A percentile compares a stretch with the other conserved stretches of the same genome.
phyloP scores from a whole-genome alignment of 768 basidiomycete species.

The Austroboletus festivus region DNA sequence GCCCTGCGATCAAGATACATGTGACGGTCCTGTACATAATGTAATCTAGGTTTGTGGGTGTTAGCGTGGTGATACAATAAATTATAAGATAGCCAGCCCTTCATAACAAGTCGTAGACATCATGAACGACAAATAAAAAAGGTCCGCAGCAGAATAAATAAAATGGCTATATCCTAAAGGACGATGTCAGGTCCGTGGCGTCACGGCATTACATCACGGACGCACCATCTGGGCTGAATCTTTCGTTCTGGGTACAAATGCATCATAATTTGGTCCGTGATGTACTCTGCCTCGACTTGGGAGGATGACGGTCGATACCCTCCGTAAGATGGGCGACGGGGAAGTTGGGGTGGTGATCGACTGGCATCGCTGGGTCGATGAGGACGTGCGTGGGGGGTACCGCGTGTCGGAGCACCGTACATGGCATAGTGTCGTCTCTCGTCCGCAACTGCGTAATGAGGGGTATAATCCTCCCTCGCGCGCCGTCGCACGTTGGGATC shows the following conservation, averaged over 20 bases:
- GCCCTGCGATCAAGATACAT: conserved; percentile 8
- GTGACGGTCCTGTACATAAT: conserved; percentile 11
- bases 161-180: conserved; percentile 21
- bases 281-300: conserved; percentile 32
- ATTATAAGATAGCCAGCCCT: conserved; percentile 12
- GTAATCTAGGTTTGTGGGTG: conserved; percentile 21
- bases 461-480: conserved; percentile 11
- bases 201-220: neutral
- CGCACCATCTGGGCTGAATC: conserved; percentile 34
- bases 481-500: conserved; percentile 20
- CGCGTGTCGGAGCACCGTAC: conserved; percentile 4
- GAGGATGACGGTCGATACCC: conserved; percentile 21
- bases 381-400: neutral
- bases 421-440: conserved; percentile 2
- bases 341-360: conserved; percentile 13
- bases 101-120: conserved; percentile 9
- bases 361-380: conserved; percentile 20
- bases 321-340: conserved; percentile 10
- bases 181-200: neutral
- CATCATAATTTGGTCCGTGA: conserved; percentile 35
- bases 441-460: conserved; percentile 4
- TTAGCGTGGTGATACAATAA: conserved; percentile 13
- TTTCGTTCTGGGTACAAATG: conserved; percentile 31
- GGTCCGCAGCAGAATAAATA: neutral
- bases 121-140: conserved; percentile 5